phyloP scores from a whole-genome alignment of 108 stramenopile genomes.

The Craspedostauros australis region DNA sequence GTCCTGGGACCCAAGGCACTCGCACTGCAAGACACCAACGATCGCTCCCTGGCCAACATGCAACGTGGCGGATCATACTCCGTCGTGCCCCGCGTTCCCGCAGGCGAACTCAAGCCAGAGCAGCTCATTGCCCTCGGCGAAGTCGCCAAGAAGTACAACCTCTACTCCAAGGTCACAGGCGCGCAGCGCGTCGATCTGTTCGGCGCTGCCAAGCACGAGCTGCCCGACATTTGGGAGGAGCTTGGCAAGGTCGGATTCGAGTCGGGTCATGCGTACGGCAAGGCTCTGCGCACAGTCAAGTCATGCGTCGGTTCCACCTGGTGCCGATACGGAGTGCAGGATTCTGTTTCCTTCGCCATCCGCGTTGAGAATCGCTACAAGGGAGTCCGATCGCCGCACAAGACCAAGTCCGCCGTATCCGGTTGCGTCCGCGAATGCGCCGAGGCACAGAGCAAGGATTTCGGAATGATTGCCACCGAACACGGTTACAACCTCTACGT shows the following conservation, averaged over 20 bases:
- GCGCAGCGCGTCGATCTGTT: slow-evolving; percentile 90
- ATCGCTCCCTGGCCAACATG: slow-evolving; percentile 90
- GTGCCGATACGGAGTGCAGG: slow-evolving; percentile 92
- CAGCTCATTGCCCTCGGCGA: slow-evolving; percentile 84
- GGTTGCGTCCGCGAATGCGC: slow-evolving; percentile 92
- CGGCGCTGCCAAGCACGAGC: slow-evolving; percentile 88
- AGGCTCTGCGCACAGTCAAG: slow-evolving; percentile 90
- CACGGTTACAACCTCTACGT: slow-evolving; percentile 91
- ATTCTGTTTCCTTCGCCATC: slow-evolving; percentile 85
- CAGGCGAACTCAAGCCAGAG: slow-evolving; percentile 84
- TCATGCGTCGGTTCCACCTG: slow-evolving; percentile 92
- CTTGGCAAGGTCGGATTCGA: slow-evolving; percentile 86
- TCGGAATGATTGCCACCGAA: slow-evolving; percentile 91
- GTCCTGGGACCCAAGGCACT: slow-evolving; percentile 69
- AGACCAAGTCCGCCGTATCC: slow-evolving; percentile 86
- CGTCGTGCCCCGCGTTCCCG: slow-evolving; percentile 88
- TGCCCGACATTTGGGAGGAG: slow-evolving; percentile 92
- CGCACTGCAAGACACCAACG: slow-evolving; percentile 89
- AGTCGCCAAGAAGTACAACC: slow-evolving; percentile 76
- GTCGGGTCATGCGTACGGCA: slow-evolving; percentile 92
- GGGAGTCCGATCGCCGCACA: slow-evolving; percentile 91
- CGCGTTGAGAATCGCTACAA: slow-evolving; percentile 91
- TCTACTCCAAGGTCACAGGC: slow-evolving; percentile 91
- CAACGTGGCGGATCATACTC: slow-evolving; percentile 93
- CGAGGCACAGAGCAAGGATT: slow-evolving; percentile 90